Conservation (phyloP, 441 rosid species). For the Erodium moschatum region DNA sequence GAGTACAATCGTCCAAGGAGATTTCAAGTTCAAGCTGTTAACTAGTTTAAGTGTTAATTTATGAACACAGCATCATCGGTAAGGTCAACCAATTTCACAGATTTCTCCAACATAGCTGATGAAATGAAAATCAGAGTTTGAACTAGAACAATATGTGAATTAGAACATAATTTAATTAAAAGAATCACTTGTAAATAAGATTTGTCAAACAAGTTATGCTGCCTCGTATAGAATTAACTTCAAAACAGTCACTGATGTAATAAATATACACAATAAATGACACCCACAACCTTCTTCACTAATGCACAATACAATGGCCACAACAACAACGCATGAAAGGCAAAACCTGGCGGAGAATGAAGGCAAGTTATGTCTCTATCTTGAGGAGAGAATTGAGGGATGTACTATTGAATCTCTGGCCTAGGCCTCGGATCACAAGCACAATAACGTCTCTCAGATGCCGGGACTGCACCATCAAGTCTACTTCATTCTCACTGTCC, state of each 20-base stretch:
- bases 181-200: background rate
- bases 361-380: slow-evolving; percentile 46
- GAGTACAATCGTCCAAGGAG: background rate
- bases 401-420: slow-evolving; percentile 90
- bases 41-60: too few relatives aligned
- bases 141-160: background rate
- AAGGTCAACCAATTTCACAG: too few relatives aligned
- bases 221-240: background rate
- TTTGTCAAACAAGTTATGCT: background rate
- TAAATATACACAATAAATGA: background rate
- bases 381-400: slow-evolving; percentile 90
- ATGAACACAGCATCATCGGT: too few relatives aligned
- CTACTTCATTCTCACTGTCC: slow-evolving; percentile 75
- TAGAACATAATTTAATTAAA: background rate
- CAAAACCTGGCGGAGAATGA: background rate
- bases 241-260: background rate
- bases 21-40: too few relatives aligned
- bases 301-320: background rate
- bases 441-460: slow-evolving; percentile 68
- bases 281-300: slow-evolving; percentile 8
- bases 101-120: too few relatives aligned
- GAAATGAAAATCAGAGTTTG: too few relatives aligned
- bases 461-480: slow-evolving; percentile 72
- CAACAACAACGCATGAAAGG: background rate
- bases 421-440: slow-evolving; percentile 84